Evolutionary conservation across 805 yeast species (phyloP).

Genomic region (Metschnikowia sp.): DNA sequence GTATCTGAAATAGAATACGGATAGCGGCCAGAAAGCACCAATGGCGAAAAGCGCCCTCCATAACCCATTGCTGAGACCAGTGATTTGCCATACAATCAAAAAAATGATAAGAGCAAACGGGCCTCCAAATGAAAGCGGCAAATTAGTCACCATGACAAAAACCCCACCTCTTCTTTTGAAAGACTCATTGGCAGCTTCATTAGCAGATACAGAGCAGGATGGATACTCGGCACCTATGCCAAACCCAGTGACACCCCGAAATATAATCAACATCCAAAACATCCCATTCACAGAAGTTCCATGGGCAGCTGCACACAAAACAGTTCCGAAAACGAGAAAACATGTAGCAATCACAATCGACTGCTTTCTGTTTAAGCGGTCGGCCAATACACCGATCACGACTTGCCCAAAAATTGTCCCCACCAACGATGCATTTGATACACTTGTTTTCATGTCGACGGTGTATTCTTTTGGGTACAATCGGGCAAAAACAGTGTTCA

Average conservation of each 20-base stretch:
- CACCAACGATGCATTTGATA: constrained; percentile 64
- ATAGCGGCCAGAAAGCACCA: constrained; percentile 65
- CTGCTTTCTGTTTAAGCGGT: constrained; percentile 65
- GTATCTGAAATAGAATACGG: constrained; percentile 68
- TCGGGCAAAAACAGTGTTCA: constrained; percentile 52
- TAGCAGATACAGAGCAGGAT: constrained; percentile 63
- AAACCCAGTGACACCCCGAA: constrained; percentile 72
- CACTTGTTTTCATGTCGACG: constrained; percentile 53
- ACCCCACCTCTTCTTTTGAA: constrained; percentile 61
- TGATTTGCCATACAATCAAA: constrained; percentile 62
- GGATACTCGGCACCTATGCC: constrained; percentile 81
- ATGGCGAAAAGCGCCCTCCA: constrained; percentile 72
- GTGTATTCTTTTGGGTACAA: constrained; percentile 41
- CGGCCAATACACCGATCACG: constrained; percentile 60
- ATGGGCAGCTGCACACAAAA: constrained; percentile 67
- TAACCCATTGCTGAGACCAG: constrained; percentile 46
- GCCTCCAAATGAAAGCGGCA: constrained; percentile 73
- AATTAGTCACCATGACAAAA: constrained; percentile 64
- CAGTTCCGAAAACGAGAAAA: constrained; percentile 60
- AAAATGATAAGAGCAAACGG: constrained; percentile 71
- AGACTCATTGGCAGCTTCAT: constrained; percentile 72
- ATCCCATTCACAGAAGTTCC: constrained; percentile 57
- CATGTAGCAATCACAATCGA: constrained; percentile 65
- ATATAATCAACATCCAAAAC: constrained; percentile 75
- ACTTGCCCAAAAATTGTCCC: constrained; percentile 73